Evolutionary conservation across 148 eudicot genomes (phyloP).

Genomic region (Amaranthus palmeri): DNA sequence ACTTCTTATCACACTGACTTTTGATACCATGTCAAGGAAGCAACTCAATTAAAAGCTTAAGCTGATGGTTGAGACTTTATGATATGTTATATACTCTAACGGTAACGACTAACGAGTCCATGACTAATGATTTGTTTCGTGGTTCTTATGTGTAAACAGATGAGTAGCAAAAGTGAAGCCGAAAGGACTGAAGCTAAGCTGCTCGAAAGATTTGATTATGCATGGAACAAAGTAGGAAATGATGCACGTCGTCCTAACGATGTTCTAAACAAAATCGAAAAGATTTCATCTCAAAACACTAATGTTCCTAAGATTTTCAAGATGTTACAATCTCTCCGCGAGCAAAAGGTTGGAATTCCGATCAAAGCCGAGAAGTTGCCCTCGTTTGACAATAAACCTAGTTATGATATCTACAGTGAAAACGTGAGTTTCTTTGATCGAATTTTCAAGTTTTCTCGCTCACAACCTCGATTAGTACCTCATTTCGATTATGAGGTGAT

Average conservation of each 20-base stretch:
- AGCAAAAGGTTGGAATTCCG: slow-evolving; percentile 51
- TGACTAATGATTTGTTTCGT: not conserved
- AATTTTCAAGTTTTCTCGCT: slow-evolving; percentile 55
- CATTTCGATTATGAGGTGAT: slow-evolving; percentile 10
- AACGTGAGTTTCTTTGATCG: slow-evolving; percentile 27
- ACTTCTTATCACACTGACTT: too few relatives aligned
- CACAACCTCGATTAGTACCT: slow-evolving; percentile 47
- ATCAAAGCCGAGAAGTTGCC: slow-evolving; percentile 40
- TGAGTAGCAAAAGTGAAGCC: slow-evolving; percentile 66
- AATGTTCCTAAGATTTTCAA: slow-evolving; percentile 30
- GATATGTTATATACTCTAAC: too few relatives aligned
- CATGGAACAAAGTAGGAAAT: slow-evolving; percentile 86
- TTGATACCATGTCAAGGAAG: too few relatives aligned
- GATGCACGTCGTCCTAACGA: slow-evolving; percentile 65
- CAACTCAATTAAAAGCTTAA: too few relatives aligned
- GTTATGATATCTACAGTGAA: slow-evolving; percentile 11
- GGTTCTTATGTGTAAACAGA: slow-evolving; percentile 33
- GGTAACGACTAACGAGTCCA: too few relatives aligned
- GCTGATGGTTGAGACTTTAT: too few relatives aligned
- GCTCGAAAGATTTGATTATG: slow-evolving; percentile 71
- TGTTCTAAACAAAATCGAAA: slow-evolving; percentile 40
- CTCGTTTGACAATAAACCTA: slow-evolving; percentile 22
- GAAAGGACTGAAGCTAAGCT: slow-evolving; percentile 66
- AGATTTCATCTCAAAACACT: slow-evolving; percentile 18
- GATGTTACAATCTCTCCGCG: slow-evolving; percentile 40